Evolutionary conservation across 2,329 filamentous ascomycete species (phyloP), one percentile per base, ranked within the genome.

Genomic region (Xylariaceae sp.): DNA sequence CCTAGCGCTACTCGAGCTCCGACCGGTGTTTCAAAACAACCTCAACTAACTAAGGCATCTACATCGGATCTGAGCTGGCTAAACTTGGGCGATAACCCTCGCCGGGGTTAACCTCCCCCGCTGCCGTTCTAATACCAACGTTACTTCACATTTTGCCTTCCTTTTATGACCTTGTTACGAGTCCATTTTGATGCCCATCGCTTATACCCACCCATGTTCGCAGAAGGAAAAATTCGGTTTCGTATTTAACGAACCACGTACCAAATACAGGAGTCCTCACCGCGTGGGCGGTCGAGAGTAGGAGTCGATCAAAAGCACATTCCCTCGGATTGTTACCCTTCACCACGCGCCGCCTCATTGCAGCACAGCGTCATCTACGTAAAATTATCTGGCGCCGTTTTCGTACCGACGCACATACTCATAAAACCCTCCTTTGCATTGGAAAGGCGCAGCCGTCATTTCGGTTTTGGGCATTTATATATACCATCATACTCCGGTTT

Each of bases 21-120:
- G 6, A 69, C 66, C n/a, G 75, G 71, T 43, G 69, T 79, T 54
- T 81, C 76, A 67, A 73, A 71, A 49, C 79, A 82, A 62, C 79
- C 80, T 18, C 81, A 81, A 64, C 74, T 83, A 26, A 72, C 75
- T 20, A 79, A 75, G 72, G 77, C 81, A 46, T 71, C 78, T 21
- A 77, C 76, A 6, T 79, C 81, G 12, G 89, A 92, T 71, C 90
- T 92, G 87, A 90, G 88, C 73, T 93, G 89, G 89, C 74, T 93
- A 61, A 91, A 92, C 67, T 78, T 92, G 18, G 86, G 85, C 45
- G 81, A 82, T 40, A 68, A 26, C 23, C 23, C 23, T 20, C 58
- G 53, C 37, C 32, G 54, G 18, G 60, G 53, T 20, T 66, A 23
- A 53, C 20, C 19, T n/a, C 37, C 26, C 20, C 20, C 19, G 9